Evolutionary conservation across 73 alveolate species (phyloP), one percentile per base, ranked within the genome.

Genomic region (Urostyla sp.): DNA sequence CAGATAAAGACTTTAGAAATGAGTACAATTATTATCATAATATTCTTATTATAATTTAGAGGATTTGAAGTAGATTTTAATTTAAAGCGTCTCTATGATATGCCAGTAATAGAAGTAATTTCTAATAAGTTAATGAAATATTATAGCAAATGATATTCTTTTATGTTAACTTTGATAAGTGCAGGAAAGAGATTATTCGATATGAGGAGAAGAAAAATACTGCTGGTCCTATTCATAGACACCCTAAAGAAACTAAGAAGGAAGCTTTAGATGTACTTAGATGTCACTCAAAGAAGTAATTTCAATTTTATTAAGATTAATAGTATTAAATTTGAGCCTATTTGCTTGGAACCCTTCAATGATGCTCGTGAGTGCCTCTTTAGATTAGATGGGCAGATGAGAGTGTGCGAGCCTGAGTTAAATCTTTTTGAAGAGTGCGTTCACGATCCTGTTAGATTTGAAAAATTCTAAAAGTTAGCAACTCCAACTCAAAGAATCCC

Each of bases 351-450:
- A 27, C 18, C 87, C 6, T 83, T 83, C 78, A 83, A 83, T 48
- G 92, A 83, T 58, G 87, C 92, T 18, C 72, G 92, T 57, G 92
- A 83, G 67, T 83, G 92, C 67, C 20, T 83, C 54, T 83, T 83
- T 56, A 83, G 40, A 38, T 43, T 83, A 13, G 92, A 83, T 51
- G 92, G 92, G 15, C 76, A 56, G 21, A 54, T 83, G 87, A 83
- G 92, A 58, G 82, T 83, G 1, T 83, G 92, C 67, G 87, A 83
- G 46, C 84, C 84, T 26, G 92, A 83, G 49, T 83, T 83, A 23
- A 77, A 83, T 52, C 27, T 83, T 18, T 83, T 83, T 58, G 92
- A 83, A 26, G 92, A 83, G 31, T 83, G 92, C 83, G 87, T 72
- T 18, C 84, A 83, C 56, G 92, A 83, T 67, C 92, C 92, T 15